Evolutionary conservation across 257 asterid genomes (phyloP).

Genomic region (Solanum medicagineum): DNA sequence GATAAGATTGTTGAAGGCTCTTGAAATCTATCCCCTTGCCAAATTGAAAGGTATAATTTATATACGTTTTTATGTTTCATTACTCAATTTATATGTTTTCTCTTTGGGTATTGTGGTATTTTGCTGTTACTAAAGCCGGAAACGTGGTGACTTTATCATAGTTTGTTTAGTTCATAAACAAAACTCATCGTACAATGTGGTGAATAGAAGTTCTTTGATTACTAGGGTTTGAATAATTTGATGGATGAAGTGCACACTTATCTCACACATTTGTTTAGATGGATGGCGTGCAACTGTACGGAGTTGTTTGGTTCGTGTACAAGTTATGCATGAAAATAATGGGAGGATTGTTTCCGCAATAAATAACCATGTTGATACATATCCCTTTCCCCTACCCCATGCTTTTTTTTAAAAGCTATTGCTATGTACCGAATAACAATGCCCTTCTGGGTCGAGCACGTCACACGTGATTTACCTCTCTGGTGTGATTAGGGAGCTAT

Average conservation of each 20-base stretch:
- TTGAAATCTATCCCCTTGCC: constrained; percentile 85
- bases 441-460: no score
- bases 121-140: background rate
- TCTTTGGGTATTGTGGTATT: background rate
- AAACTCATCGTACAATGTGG: background rate
- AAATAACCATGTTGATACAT: no score
- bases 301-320: background rate
- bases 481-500: background rate
- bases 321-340: no score
- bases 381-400: no score
- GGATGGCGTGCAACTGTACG: background rate
- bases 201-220: background rate
- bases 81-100: background rate
- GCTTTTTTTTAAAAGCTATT: no score
- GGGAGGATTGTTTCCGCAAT: no score
- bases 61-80: background rate
- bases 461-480: no score
- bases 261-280: background rate
- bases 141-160: background rate
- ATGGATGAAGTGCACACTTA: background rate
- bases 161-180: background rate
- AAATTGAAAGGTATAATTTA: constrained; percentile 52
- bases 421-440: no score
- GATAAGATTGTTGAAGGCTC: constrained; percentile 72
- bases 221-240: background rate